Base-by-base conservation (phyloP, 352 stramenopile species). In the Phytophthora pisi region DNA sequence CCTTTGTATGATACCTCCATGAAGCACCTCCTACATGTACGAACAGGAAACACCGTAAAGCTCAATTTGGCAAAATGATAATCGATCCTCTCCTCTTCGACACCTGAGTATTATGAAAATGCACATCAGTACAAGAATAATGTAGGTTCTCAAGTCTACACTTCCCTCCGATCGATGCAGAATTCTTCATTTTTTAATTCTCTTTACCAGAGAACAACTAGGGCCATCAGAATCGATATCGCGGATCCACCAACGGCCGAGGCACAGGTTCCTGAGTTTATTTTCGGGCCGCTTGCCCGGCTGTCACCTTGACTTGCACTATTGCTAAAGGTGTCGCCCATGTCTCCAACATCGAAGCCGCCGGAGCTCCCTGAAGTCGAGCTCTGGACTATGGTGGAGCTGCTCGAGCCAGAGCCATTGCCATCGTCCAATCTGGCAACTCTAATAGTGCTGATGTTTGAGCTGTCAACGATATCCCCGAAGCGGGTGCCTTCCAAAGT, bases 291-390 rank as follows among this genome's bases (percentile, higher is more conserved):
- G 11, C 18, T 55, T 63, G 45, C 30, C 18, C 13, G 28, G 7
- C 6, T 50, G 20, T 16, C 31, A 24, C 4, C 23, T n/a, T 55
- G 30, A 11, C 31, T 55, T 15, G 45, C 34, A 6, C 26, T 24
- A 28, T 36, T 31, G 15, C 52, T 50, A 4, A 28, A 8, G 11
- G 20, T 24, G 28, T 63, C 30, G 24, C 8, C 8, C 30, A 30
- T 54, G 28, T 34, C 6, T 34, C 28, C 28, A 7, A 34, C 28
- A 18, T 45, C 34, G 16, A 45, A 63, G 6, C 45, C 30, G 47
- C 10, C 16, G 18, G 34, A 53, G 20, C 55, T 61, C 4, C 46
- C 28, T 45, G 55, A 54, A 36, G n/a, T 53, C 10, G 55, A 53
- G 1, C 16, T 8, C 11, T 34, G n/a, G 16, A 31, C 9, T 15